Evolutionary conservation across 202 grass and related monocot genomes (phyloP), one percentile per base, ranked within the genome.

Genomic region (Musa balbisiana): DNA sequence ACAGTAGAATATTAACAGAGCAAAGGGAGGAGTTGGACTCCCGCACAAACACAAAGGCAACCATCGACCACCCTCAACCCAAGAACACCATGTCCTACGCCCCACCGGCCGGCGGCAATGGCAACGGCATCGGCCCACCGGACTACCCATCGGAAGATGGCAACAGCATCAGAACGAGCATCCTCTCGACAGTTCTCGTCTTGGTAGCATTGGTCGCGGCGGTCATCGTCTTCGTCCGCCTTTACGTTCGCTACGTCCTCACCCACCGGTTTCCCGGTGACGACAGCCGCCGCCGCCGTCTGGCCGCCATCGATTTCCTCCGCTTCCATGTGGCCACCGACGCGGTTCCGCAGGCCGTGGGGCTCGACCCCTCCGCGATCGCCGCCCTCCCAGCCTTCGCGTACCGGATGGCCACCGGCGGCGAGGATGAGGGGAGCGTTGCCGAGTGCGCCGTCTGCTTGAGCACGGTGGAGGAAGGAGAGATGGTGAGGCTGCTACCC

Each of bases 371-470:
- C 13, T 73, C 83, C 2, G 85, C 91, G 78, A 87, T 93, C 69
- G 76, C 83, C 9, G 83, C 81, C 56, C 91, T 93, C 72, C 91
- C 91, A 8, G 79, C 69, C 56, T 67, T 52, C 23, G 3, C 74
- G 49, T 90, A 80, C 85, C 13, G 49, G 49, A 69, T 77, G 55
- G 51, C 10, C 1, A 3, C 16, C 17, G 43, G 25, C 55, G 27
- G 11, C 26, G 10, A 0, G 49, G 11, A 9, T 1, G 14, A 16
- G 53, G 60, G 6, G 0, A n/a, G 64, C 51, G 13, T 23, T 59
- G 15, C 19, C 29, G 91, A 90, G 85, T 93, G 91, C 87, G 26
- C 83, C 23, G 84, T 93, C 77, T 93, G 91, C 78, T 81, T 93
- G 78, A 82, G 87, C 87, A 67, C 73, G 52, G 64, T 87, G 56